Percentiles rank a stretch among this genome's conserved stretches.
phyloP scores from a whole-genome alignment of 768 basidiomycete species.

The Cyathus striatus region DNA sequence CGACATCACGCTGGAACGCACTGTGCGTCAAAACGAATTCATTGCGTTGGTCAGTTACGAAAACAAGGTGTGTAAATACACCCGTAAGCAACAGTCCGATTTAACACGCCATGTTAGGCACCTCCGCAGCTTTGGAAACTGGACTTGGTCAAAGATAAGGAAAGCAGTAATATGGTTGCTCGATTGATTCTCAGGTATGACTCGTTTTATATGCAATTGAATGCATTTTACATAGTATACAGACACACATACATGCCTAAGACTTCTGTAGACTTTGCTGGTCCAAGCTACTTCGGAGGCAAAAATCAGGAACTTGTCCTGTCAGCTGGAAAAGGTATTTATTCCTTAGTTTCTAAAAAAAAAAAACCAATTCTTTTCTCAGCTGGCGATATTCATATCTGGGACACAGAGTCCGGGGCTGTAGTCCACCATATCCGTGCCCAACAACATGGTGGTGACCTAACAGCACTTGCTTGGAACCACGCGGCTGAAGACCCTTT shows the following conservation, averaged over 20 bases:
- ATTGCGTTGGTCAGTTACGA: conserved; percentile 71
- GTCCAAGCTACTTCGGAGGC: conserved; percentile 80
- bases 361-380: neutral
- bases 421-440: conserved; percentile 67
- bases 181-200: conserved; percentile 39
- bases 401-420: conserved; percentile 78
- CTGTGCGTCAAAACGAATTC: conserved; percentile 38
- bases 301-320: conserved; percentile 74
- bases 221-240: conserved; percentile 11
- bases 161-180: conserved; percentile 29
- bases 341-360: neutral
- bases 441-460: conserved; percentile 58
- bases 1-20: conserved; percentile 60
- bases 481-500: conserved; percentile 56
- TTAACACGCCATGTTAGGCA: conserved; percentile 31
- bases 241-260: conserved; percentile 77
- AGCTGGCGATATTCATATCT: conserved; percentile 83
- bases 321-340: conserved; percentile 67
- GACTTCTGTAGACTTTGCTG: conserved; percentile 64
- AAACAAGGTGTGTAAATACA: conserved; percentile 43
- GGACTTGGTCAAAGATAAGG: conserved; percentile 54
- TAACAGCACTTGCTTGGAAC: conserved; percentile 83
- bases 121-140: conserved; percentile 79
- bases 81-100: neutral
- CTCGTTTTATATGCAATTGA: too few relatives aligned